Conservation (phyloP, 805 yeast genomes). For the Wickerhamomyces pijperi region DNA sequence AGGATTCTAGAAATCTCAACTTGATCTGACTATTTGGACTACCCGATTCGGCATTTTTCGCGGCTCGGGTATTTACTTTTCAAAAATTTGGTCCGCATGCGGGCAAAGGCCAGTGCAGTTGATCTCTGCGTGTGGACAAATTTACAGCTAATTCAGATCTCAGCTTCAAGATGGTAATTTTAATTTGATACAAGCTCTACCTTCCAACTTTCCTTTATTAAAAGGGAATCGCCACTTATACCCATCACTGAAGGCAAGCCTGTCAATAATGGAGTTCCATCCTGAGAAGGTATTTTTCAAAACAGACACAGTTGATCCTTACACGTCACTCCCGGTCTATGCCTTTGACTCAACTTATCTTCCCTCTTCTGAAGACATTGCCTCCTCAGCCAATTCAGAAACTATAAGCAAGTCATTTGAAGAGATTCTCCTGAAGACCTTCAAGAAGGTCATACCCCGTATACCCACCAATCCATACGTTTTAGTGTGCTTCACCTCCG, state of each 20-base stretch:
- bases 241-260: too few relatives aligned
- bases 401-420: constrained; percentile 17
- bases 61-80: not conserved
- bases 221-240: too few relatives aligned
- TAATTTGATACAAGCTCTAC: too few relatives aligned
- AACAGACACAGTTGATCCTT: constrained; percentile 55
- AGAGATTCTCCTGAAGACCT: constrained; percentile 35
- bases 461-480: constrained; percentile 59
- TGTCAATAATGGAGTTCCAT: constrained; percentile 14
- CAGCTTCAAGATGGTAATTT: too few relatives aligned
- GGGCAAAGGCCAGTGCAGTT: not conserved
- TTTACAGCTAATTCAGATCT: too few relatives aligned
- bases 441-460: constrained; percentile 40
- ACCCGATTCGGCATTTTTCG: not conserved
- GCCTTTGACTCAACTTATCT: constrained; percentile 76
- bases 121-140: too few relatives aligned
- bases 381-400: constrained; percentile 13
- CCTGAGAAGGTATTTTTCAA: constrained; percentile 39
- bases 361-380: constrained; percentile 49
- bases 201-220: too few relatives aligned
- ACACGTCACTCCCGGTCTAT: constrained; percentile 58
- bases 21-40: not conserved
- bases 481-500: constrained; percentile 72
- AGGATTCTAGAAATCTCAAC: too few relatives aligned
- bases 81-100: not conserved